phyloP scores from a whole-genome alignment of 2,329 filamentous ascomycete species.

The Aspergillus vadensis region DNA sequence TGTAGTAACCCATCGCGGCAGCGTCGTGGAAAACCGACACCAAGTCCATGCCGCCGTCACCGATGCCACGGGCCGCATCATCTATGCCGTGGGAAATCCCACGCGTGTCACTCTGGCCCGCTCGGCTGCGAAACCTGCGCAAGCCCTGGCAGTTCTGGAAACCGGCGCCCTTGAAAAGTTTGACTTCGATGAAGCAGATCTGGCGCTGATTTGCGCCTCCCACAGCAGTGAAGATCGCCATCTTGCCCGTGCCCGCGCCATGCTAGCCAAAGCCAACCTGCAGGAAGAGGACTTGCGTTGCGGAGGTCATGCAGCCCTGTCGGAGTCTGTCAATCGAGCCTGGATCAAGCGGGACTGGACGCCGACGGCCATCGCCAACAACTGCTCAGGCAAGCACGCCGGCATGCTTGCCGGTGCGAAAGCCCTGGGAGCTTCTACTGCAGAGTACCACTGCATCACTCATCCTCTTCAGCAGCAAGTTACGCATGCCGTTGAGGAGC shows the following conservation, averaged over 20 bases:
- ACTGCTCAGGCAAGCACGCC: conserved; percentile 54
- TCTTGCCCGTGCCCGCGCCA: conserved; percentile 39
- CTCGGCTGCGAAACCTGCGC: conserved; percentile 51
- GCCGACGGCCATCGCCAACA: conserved; percentile 46
- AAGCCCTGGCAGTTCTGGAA: conserved; percentile 50
- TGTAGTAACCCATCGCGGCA: conserved; percentile 43
- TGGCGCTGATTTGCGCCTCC: conserved; percentile 53
- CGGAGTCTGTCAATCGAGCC: conserved; percentile 35
- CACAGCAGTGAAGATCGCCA: conserved; percentile 50
- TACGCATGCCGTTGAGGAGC: conserved; percentile 39
- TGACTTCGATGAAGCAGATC: conserved; percentile 44
- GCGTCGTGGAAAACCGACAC: conserved; percentile 48
- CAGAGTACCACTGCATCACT: conserved; percentile 38
- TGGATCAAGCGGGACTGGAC: conserved; percentile 46
- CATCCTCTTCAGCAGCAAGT: conserved; percentile 48
- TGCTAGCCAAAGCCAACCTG: conserved; percentile 41
- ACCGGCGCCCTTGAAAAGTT: conserved; percentile 43
- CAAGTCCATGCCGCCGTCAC: conserved; percentile 47
- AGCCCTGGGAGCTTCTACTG: conserved; percentile 35
- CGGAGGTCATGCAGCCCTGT: conserved; percentile 46
- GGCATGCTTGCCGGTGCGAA: conserved; percentile 51
- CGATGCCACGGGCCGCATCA: conserved; percentile 35
- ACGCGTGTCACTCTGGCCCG: conserved; percentile 46
- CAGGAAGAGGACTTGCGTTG: conserved; percentile 45
- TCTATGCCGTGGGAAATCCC: conserved; percentile 42